Evolutionary conservation across 768 basidiomycete species (phyloP), one percentile per base, ranked within the genome.

Genomic region (Boletellus ananiceps): DNA sequence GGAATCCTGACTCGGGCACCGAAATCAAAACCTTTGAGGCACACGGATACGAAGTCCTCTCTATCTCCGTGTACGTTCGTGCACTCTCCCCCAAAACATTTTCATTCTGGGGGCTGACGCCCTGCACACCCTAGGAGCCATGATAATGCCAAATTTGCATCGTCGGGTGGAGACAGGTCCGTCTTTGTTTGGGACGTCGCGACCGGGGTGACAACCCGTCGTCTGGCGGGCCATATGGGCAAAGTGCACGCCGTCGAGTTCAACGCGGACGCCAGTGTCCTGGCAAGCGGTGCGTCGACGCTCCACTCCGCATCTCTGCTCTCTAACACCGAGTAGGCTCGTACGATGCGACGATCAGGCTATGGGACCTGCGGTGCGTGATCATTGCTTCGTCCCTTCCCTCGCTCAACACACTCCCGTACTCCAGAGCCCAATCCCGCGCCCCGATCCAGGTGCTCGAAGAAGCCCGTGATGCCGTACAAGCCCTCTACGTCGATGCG

Each of bases 181-280:
- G 84, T 96, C 1, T 96, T 96, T 57, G 69, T 96, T 19, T 98
- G 95, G 95, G 96, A 99, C 63, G 96, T 99, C 9, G 81, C 86
- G 15, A 81, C 87, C 29, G 95, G 91, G 12, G 78, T 82, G 39
- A 92, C 94, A 1, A 83, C 84, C 36, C 77, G 93, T 35, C 77
- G 94, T 47, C 75, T 96, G 52, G 70, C 88, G 15, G 96, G 93
- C 0, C 96, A 99, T 67, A 80, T 90, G 76, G 81, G 90, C 15
- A 93, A 92, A 64, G 87, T 98, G 42, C 84, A 93, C 69, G 77
- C 79, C 6, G 93, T 98, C 6, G 90, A 89, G 51, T 92, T 97
- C 72, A 93, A 93, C 58, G 75, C 80, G 42, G 91, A 95, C 60
- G 85, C 92, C 2, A 85, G 80, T 55, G 86, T 96, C 8, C 71